Conservation (phyloP, 2,329 filamentous ascomycete species). For the Oidium heveae region DNA sequence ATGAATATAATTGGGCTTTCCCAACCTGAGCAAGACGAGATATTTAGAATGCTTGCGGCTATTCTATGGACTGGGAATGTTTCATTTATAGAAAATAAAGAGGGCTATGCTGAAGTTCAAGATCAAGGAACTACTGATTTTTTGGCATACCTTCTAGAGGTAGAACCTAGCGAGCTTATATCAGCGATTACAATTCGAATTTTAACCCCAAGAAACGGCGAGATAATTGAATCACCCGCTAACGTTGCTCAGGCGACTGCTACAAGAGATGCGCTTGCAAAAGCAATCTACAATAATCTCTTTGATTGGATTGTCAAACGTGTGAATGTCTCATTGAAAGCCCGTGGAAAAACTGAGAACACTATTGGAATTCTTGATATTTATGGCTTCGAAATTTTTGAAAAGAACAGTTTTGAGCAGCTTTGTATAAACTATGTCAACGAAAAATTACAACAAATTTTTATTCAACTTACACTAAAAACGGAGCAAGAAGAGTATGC, state of each 20-base stretch:
- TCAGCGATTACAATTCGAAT: constrained; percentile 77
- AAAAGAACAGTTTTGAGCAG: constrained; percentile 97
- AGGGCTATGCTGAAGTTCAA: constrained; percentile 61
- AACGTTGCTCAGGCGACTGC: constrained; percentile 69
- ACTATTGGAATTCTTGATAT: constrained; percentile 95
- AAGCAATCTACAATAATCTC: constrained; percentile 90
- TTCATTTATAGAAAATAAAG: constrained; percentile 69
- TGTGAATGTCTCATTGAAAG: constrained; percentile 68
- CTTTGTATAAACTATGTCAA: constrained; percentile 99
- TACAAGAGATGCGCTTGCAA: constrained; percentile 74
- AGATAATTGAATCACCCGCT: constrained; percentile 49
- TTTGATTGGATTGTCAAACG: constrained; percentile 97
- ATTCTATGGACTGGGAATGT: constrained; percentile 92
- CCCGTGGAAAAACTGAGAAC: constrained; percentile 49
- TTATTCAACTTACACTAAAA: constrained; percentile 90
- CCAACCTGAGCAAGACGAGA: constrained; percentile 77
- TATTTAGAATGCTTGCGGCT: constrained; percentile 82
- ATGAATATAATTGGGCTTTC: constrained; percentile 85
- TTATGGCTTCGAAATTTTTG: constrained; percentile 97
- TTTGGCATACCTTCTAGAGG: constrained; percentile 78
- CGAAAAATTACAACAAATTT: constrained; percentile 96
- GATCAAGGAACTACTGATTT: constrained; percentile 89
- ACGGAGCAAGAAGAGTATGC: constrained; percentile 96
- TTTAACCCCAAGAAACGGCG: constrained; percentile 40
- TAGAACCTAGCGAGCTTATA: constrained; percentile 54